Percentiles rank a stretch among this genome's conserved stretches.
phyloP scores from a whole-genome alignment of 257 asterid species.

The Handroanthus guayacan region DNA sequence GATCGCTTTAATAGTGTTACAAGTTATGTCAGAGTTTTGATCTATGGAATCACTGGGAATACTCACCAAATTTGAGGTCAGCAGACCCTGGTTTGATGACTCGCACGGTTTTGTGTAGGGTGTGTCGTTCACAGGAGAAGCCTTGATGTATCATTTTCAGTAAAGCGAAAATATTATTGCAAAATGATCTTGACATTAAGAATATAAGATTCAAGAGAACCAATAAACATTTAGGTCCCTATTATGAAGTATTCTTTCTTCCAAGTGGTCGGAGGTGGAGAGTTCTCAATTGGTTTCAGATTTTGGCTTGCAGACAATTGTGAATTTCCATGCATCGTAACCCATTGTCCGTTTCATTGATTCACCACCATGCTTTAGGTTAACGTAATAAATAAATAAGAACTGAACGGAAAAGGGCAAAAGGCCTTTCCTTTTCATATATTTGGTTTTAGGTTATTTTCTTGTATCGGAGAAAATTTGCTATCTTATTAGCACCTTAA shows the following conservation, averaged over 20 bases:
- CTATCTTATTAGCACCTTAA: background rate
- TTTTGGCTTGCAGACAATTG: background rate
- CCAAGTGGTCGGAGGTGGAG: background rate
- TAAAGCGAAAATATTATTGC: background rate
- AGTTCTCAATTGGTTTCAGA: background rate
- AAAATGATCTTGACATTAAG: background rate
- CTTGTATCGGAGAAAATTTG: background rate
- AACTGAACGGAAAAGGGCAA: background rate
- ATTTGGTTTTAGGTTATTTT: background rate
- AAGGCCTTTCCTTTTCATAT: background rate
- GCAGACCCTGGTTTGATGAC: background rate
- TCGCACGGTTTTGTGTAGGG: background rate
- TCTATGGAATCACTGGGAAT: background rate
- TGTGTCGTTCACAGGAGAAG: background rate
- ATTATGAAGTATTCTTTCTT: background rate
- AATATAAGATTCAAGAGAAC: background rate
- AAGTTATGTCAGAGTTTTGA: background rate
- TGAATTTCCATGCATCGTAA: background rate
- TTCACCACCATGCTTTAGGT: background rate
- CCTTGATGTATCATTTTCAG: background rate
- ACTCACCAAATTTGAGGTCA: background rate
- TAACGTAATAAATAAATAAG: background rate
- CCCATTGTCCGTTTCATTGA: background rate
- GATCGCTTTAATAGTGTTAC: background rate
- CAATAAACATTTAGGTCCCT: background rate